Conservation (phyloP, 352 stramenopile species). For the Globisporangium canariense region DNA sequence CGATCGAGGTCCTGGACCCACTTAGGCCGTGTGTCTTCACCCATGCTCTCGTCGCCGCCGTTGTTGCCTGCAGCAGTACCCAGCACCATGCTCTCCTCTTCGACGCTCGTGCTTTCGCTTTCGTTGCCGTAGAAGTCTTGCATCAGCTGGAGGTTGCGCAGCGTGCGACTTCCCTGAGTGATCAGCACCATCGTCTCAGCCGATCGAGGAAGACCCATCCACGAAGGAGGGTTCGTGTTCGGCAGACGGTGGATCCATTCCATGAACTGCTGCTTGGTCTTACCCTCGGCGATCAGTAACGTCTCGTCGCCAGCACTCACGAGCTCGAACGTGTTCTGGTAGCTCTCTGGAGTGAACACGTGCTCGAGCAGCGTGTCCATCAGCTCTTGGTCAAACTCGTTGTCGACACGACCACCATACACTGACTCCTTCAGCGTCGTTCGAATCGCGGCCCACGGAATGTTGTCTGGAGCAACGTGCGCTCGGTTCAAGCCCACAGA, state of each 20-base stretch:
- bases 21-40: conserved; percentile 51
- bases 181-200: conserved; percentile 90
- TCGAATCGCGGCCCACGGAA: conserved; percentile 98
- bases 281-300: conserved; percentile 85
- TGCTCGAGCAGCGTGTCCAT: conserved; percentile 92
- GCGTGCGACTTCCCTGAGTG: conserved; percentile 65
- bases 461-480: conserved; percentile 93
- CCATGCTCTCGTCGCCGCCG: conserved; percentile 19
- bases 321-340: conserved; percentile 86
- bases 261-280: conserved; percentile 90
- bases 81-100: conserved; percentile 68
- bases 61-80: conserved; percentile 25
- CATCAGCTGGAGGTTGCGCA: conserved; percentile 81
- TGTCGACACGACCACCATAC: conserved; percentile 97
- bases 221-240: conserved; percentile 89
- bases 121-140: conserved; percentile 81
- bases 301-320: conserved; percentile 41
- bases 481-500: conserved; percentile 72
- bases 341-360: conserved; percentile 94
- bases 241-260: conserved; percentile 87
- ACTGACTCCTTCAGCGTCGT: conserved; percentile 95
- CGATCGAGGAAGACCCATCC: conserved; percentile 90
- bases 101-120: conserved; percentile 27
- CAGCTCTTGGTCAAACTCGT: conserved; percentile 95
- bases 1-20: conserved; percentile 83